A percentile compares a stretch with the other conserved stretches of the same genome.
Conservation (phyloP, 2,329 filamentous ascomycete species). For the Aspergillus texensis region DNA sequence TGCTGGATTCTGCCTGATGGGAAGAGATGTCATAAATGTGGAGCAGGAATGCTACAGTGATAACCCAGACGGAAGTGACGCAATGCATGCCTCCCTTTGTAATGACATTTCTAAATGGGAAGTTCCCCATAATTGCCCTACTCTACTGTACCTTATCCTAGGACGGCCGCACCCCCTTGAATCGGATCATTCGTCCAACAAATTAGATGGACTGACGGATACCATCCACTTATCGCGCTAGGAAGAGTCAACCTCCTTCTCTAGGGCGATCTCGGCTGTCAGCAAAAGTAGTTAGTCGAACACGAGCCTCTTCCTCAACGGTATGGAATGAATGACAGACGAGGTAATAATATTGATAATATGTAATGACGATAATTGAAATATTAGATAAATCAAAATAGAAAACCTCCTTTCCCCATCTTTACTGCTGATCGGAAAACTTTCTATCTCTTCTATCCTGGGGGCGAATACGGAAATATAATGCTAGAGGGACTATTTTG, state of each 20-base stretch:
- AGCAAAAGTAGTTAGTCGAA: neutral
- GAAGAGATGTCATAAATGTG: constrained; percentile 1
- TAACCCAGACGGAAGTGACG: neutral
- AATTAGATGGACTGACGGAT: neutral
- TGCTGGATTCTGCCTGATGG: neutral
- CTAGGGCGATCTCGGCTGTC: neutral
- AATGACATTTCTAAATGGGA: neutral
- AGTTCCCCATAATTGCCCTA: neutral
- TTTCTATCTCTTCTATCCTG: neutral
- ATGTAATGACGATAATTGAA: no score
- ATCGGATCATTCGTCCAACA: constrained; percentile 9
- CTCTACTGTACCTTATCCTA: neutral
- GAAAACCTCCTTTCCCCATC: neutral
- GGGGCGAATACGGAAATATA: neutral
- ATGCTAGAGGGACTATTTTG: neutral
- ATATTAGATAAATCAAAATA: no score
- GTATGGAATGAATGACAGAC: no score
- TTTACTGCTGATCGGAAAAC: neutral
- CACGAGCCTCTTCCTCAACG: neutral
- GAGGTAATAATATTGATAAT: no score
- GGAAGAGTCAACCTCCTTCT: neutral
- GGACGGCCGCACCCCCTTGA: constrained; percentile 5
- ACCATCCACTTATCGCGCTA: neutral
- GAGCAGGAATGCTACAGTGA: neutral
- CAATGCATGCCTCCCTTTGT: neutral